Evolutionary conservation across 495 filamentous ascomycete species (phyloP).

Genomic region (Niebla homalea): DNA sequence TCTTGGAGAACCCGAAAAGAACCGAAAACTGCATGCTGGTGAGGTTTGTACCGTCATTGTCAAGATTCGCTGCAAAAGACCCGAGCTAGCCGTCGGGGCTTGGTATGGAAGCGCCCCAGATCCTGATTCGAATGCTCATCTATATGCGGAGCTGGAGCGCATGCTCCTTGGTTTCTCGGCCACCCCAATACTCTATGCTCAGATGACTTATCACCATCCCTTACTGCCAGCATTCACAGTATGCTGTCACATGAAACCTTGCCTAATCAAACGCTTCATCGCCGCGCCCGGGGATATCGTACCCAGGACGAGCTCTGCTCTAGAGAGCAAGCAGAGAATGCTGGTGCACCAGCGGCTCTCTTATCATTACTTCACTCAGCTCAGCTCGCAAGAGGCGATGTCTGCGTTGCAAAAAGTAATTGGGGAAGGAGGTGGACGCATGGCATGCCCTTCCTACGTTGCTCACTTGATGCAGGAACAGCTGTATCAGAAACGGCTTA

Average conservation of each 20-base stretch:
- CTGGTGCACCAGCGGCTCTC: conserved; percentile 14
- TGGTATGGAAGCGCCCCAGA: neutral
- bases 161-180: conserved; percentile 2
- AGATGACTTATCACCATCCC: conserved; percentile 19
- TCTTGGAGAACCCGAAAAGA: conserved; percentile 6
- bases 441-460: conserved; percentile 12
- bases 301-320: neutral
- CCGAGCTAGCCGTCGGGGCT: neutral
- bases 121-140: neutral
- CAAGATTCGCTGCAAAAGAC: conserved; percentile 1
- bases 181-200: conserved; percentile 14
- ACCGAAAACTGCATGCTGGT: conserved; percentile 7
- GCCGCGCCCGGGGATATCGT: neutral
- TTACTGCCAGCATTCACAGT: conserved; percentile 11
- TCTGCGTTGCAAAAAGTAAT: conserved; percentile 9
- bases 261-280: neutral
- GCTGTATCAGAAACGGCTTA: conserved; percentile 12
- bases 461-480: conserved; percentile 14
- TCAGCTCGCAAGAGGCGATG: conserved; percentile 10
- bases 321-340: conserved; percentile 1
- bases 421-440: conserved; percentile 7
- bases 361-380: conserved; percentile 12
- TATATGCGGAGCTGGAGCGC: neutral
- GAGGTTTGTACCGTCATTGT: conserved; percentile 8
- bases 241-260: conserved; percentile 4